A percentile compares a stretch with the other conserved stretches of the same genome.
These are phyloP conservation scores for Calocybe gambosa DNA, from an alignment of 1,284 basidiomycete species.

Conservation along the genomic window DNA sequence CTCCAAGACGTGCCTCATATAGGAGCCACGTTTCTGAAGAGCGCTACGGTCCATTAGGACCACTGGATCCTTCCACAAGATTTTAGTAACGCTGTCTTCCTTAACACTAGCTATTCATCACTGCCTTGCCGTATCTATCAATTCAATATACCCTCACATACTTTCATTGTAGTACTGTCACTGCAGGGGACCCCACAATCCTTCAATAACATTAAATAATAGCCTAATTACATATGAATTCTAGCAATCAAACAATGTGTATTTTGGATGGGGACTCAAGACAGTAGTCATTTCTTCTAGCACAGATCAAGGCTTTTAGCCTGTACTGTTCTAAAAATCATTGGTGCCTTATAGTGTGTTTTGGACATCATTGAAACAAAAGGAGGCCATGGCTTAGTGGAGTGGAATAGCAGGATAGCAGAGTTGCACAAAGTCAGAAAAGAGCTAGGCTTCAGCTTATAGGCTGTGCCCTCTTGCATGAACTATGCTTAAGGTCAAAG, in stretches of 20 bases:
- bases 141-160: constrained; percentile 31
- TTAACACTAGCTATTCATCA: constrained; percentile 12
- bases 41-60: constrained; percentile 72
- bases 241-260: neutral
- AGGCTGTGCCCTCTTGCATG: too few species aligned
- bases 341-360: too few species aligned
- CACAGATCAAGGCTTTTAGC: too few species aligned
- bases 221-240: constrained; percentile 24
- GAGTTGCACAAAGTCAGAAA: too few species aligned
- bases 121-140: constrained; percentile 22
- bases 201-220: constrained; percentile 21
- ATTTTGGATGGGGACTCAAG: too few species aligned
- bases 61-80: constrained; percentile 58
- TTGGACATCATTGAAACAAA: too few species aligned
- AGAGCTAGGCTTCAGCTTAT: too few species aligned
- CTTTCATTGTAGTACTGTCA: constrained; percentile 8
- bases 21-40: constrained; percentile 36
- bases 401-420: too few species aligned
- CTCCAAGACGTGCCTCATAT: constrained; percentile 22
- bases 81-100: constrained; percentile 25
- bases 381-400: too few species aligned
- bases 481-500: too few species aligned
- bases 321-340: too few species aligned
- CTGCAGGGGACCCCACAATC: constrained; percentile 25
- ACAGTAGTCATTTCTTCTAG: too few species aligned